These are phyloP conservation scores for Sanghuangporus weigelae DNA, from an alignment of 1,284 basidiomycete species.

Conservation along the genomic window DNA sequence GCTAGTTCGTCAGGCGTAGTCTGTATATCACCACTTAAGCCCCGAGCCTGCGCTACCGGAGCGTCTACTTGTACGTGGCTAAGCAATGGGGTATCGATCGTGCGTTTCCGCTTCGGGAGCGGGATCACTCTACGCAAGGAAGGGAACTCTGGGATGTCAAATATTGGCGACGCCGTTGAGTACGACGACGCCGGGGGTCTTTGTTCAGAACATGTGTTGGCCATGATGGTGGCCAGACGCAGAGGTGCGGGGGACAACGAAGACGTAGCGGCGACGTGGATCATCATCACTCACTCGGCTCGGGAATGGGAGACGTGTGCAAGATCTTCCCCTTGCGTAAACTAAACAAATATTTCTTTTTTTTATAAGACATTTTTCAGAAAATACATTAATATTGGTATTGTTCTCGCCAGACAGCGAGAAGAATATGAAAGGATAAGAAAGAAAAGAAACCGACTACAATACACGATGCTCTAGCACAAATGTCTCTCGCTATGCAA, in stretches of 20 bases:
- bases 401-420: not conserved
- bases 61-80: not conserved
- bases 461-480: constrained; percentile 59
- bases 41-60: not conserved
- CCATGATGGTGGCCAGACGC: not conserved
- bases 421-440: not conserved
- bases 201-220: not conserved
- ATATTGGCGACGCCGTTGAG: constrained; percentile 47
- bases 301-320: not conserved
- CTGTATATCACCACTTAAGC: constrained; percentile 12
- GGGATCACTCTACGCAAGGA: constrained; percentile 54
- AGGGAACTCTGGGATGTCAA: constrained; percentile 58
- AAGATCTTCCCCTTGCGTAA: not conserved
- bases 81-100: constrained; percentile 19
- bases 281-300: not conserved
- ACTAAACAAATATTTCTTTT: not conserved
- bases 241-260: not conserved
- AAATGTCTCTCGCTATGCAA: constrained; percentile 58
- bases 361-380: not conserved
- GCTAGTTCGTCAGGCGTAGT: constrained; percentile 46
- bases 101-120: constrained; percentile 67
- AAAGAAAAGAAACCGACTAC: constrained; percentile 36
- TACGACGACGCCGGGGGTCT: constrained; percentile 28
- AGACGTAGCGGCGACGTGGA: not conserved
- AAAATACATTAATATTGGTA: constrained; percentile 8